Evolutionary conservation across 306 rosid species (phyloP), one percentile per base, ranked within the genome.

Genomic region (Urtica urens): DNA sequence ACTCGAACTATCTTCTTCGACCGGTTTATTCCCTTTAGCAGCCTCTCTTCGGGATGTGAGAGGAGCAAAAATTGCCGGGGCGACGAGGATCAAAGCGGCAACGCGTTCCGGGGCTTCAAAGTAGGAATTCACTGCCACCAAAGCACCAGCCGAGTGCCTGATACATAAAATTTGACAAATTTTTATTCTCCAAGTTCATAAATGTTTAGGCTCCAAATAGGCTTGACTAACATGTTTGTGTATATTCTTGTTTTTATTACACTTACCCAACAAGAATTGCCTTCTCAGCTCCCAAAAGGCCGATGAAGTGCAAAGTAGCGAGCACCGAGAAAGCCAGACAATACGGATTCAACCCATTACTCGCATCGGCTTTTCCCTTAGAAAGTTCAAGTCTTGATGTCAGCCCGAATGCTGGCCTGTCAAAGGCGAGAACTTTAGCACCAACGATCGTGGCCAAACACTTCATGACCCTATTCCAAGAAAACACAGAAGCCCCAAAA

Each of bases 101-200:
- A 88, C 74, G 20, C 84, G 75, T 55, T 81, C 78, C 1, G 97
- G 97, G 48, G 95, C 90, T 75, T 84, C 86, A 59, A 84, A 83
- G 59, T 84, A 88, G 21, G 93, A 58, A 62, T 84, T 70, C 18
- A 84, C 77, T 37, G 95, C 97, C 25, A 79, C 73, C 61, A 81
- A 76, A 28, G 80, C 74, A 51, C 97, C 95, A 55, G 97, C 95
- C 57, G 97, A 88, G 68, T 88, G 97, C 93, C 95, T 88, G 73
- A 8, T 25, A 70, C 26, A 33, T 49, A 41, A 73, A 43, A 28
- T 55, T 72, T 24, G n/a, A n/a, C n/a, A n/a, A n/a, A n/a, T n/a
- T n/a, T n/a, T n/a, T n/a, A n/a, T n/a, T n/a, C n/a, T n/a, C n/a
- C n/a, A n/a, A n/a, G n/a, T n/a, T n/a, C n/a, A n/a, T n/a, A n/a